phyloP scores from a whole-genome alignment of 495 filamentous ascomycete species.

The Neurospora cerealis region DNA sequence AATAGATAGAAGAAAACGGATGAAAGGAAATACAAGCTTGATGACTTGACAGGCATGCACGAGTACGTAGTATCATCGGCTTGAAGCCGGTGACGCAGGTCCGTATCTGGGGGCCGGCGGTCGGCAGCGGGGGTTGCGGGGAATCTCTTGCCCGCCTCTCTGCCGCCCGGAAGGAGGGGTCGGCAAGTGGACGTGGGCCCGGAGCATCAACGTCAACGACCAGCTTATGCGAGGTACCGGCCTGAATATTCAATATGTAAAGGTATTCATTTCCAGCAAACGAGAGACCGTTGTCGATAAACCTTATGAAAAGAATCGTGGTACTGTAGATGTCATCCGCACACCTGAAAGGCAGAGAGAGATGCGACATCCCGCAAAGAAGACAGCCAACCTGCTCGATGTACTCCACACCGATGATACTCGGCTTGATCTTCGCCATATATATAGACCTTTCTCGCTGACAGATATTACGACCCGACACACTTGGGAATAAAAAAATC shows the following conservation, averaged over 20 bases:
- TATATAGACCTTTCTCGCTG: not conserved
- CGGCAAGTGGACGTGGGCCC: not conserved
- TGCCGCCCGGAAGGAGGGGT: not conserved
- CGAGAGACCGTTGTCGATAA: not conserved
- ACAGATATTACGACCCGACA: not conserved
- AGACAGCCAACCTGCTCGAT: not conserved
- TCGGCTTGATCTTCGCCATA: not conserved
- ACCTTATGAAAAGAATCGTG: not conserved
- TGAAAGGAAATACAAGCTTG: not conserved
- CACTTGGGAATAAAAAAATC: too few relatives aligned
- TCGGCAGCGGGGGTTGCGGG: not conserved
- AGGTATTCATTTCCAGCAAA: not conserved
- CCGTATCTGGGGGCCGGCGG: not conserved
- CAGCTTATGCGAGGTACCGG: not conserved
- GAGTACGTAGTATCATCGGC: not conserved
- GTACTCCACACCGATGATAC: not conserved
- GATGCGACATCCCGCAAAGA: not conserved
- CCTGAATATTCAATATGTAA: not conserved
- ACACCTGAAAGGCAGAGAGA: not conserved
- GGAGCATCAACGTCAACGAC: not conserved
- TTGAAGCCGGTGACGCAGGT: not conserved
- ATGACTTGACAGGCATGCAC: not conserved
- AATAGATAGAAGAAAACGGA: not conserved
- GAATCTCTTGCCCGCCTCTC: not conserved
- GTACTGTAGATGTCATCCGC: not conserved